A percentile compares a stretch with the other conserved stretches of the same genome.
Evolutionary conservation across 1,284 basidiomycete genomes (phyloP).

Genomic region (Malassezia nana): DNA sequence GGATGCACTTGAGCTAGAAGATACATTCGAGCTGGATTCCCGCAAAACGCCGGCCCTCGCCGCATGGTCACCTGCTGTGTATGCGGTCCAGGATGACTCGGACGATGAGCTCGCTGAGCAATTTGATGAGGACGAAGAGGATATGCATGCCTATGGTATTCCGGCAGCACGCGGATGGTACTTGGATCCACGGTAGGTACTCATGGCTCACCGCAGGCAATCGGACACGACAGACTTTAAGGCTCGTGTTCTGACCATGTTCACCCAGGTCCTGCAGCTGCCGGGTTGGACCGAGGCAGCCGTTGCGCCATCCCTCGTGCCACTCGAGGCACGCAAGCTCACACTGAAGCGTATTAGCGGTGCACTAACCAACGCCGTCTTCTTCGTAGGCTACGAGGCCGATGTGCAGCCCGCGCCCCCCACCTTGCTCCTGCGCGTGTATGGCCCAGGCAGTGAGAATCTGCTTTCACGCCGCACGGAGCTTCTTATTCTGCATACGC

Average conservation of each 20-base stretch:
- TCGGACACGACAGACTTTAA: slow-evolving; percentile 29
- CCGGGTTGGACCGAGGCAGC: slow-evolving; percentile 30
- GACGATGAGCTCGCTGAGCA: slow-evolving; percentile 25
- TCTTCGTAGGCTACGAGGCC: slow-evolving; percentile 38
- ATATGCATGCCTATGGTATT: slow-evolving; percentile 46
- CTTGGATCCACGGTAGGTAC: slow-evolving; percentile 27
- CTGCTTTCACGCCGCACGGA: slow-evolving; percentile 40
- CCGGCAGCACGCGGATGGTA: slow-evolving; percentile 40
- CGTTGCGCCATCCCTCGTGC: slow-evolving; percentile 23
- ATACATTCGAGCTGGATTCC: background rate
- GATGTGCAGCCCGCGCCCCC: slow-evolving; percentile 19
- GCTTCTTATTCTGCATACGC: slow-evolving; percentile 43
- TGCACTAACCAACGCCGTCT: slow-evolving; percentile 44
- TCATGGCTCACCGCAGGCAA: slow-evolving; percentile 10
- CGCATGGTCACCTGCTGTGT: slow-evolving; percentile 7
- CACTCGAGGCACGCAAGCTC: slow-evolving; percentile 23
- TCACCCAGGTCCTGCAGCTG: slow-evolving; percentile 28
- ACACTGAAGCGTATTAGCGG: slow-evolving; percentile 38
- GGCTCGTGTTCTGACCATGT: slow-evolving; percentile 29
- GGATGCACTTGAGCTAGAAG: slow-evolving; percentile 9
- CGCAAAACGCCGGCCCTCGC: background rate
- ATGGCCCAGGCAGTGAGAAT: slow-evolving; percentile 38
- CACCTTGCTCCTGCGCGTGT: slow-evolving; percentile 42
- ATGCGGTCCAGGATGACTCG: slow-evolving; percentile 11
- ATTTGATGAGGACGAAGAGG: slow-evolving; percentile 40